These are phyloP conservation scores for Naganishia liquefaciens DNA, from an alignment of 1,284 basidiomycete species.

Conservation along the genomic window DNA sequence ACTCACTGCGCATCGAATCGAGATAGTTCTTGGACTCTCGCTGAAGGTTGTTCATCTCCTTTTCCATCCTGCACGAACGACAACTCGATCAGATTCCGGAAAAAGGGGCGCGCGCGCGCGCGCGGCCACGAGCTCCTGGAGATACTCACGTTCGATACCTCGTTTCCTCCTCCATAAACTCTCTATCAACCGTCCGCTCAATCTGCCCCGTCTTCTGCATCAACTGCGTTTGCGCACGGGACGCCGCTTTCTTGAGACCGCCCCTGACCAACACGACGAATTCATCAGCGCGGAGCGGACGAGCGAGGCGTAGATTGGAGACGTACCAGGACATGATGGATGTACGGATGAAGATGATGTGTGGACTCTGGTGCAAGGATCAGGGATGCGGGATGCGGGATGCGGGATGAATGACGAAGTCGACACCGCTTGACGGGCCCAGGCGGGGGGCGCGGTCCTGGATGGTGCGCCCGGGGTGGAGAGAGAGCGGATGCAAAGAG, in stretches of 20 bases:
- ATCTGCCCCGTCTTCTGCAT: conserved; percentile 98
- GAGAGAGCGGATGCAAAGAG: too few relatives aligned
- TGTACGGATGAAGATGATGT: neutral
- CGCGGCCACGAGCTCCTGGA: too few relatives aligned
- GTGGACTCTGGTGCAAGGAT: neutral
- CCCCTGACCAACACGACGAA: conserved; percentile 14
- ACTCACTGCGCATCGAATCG: conserved; percentile 85
- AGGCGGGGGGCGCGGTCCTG: too few relatives aligned
- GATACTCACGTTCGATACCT: conserved; percentile 79
- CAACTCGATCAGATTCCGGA: neutral
- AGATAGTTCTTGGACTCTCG: conserved; percentile 95
- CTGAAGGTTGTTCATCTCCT: conserved; percentile 85
- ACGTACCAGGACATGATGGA: conserved; percentile 25
- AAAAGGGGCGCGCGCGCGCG: too few relatives aligned
- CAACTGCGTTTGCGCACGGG: conserved; percentile 87
- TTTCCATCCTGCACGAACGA: conserved; percentile 73
- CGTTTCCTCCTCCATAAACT: conserved; percentile 88
- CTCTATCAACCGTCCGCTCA: conserved; percentile 89
- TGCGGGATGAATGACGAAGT: conserved; percentile 6
- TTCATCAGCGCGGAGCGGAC: too few relatives aligned
- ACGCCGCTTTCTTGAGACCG: conserved; percentile 92
- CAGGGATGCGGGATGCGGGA: too few relatives aligned
- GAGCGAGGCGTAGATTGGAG: neutral
- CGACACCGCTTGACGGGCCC: neutral
- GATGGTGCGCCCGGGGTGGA: too few relatives aligned